phyloP scores from a whole-genome alignment of 2,329 filamentous ascomycete species.

The Rhexocercosporidium sp. region DNA sequence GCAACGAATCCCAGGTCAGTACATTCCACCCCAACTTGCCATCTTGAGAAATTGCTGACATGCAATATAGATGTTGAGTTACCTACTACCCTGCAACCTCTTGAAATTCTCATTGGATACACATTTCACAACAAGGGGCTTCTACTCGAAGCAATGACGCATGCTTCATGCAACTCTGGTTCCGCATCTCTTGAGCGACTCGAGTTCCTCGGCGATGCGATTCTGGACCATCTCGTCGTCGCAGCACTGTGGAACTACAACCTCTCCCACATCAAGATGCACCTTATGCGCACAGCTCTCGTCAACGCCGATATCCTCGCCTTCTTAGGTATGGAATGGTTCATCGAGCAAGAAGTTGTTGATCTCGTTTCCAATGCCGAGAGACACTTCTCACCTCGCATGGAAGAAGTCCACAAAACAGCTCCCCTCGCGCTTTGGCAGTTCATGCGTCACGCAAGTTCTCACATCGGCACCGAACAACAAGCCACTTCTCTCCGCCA shows the following conservation, averaged over 20 bases:
- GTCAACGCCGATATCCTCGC: constrained; percentile 83
- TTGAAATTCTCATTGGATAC: constrained; percentile 75
- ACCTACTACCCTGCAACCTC: constrained; percentile 48
- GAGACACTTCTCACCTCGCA: not conserved
- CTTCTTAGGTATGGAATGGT: constrained; percentile 71
- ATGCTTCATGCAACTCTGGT: constrained; percentile 62
- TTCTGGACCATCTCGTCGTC: constrained; percentile 81
- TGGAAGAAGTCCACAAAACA: constrained; percentile 20
- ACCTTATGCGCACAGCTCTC: constrained; percentile 74
- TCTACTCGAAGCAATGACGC: constrained; percentile 80
- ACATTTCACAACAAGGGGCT: constrained; percentile 70
- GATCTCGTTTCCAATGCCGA: constrained; percentile 18
- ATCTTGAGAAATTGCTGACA: not conserved
- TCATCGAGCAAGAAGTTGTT: constrained; percentile 43
- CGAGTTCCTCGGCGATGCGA: constrained; percentile 86
- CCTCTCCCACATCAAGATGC: constrained; percentile 67
- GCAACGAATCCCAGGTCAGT: constrained; percentile 42
- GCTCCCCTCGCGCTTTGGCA: constrained; percentile 58
- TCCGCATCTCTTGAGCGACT: constrained; percentile 70
- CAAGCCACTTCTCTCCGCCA: constrained; percentile 25
- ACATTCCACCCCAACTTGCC: not conserved
- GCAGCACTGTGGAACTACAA: constrained; percentile 55
- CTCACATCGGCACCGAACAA: constrained; percentile 54
- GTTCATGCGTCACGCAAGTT: constrained; percentile 67
- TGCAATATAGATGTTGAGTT: constrained; percentile 40